Conservation (phyloP, 768 basidiomycete species). For the Podaxis sp. region DNA sequence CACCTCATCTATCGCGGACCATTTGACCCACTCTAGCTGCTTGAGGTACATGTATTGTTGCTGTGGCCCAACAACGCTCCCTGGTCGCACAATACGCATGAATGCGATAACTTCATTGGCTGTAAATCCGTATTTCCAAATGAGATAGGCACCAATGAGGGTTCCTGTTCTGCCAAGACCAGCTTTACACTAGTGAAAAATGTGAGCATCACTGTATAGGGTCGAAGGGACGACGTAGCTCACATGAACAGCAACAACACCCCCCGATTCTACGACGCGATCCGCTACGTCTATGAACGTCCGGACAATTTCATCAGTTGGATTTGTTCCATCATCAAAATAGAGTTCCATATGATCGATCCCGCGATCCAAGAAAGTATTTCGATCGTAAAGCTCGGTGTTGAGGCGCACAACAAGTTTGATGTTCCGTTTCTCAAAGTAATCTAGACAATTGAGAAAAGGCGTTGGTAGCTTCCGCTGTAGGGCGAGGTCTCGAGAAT, state of each 20-base stretch:
- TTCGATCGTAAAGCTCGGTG: constrained; percentile 85
- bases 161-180: constrained; percentile 96
- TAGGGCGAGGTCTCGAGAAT: constrained; percentile 48
- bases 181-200: constrained; percentile 77
- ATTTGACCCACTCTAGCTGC: constrained; percentile 91
- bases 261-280: constrained; percentile 69
- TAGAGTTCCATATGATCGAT: constrained; percentile 91
- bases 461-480: constrained; percentile 78
- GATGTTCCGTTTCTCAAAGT: constrained; percentile 85
- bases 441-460: constrained; percentile 89
- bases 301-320: constrained; percentile 91
- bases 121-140: constrained; percentile 98
- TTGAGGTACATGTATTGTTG: constrained; percentile 96
- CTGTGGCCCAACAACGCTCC: constrained; percentile 88
- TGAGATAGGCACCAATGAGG: constrained; percentile 95
- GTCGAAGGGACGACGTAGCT: constrained; percentile 28
- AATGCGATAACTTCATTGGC: constrained; percentile 95
- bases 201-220: constrained; percentile 15
- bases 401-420: constrained; percentile 93
- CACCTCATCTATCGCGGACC: constrained; percentile 86
- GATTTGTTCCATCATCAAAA: constrained; percentile 98
- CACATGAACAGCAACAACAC: constrained; percentile 88
- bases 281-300: constrained; percentile 89
- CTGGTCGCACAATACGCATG: constrained; percentile 97
- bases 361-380: constrained; percentile 78